These are phyloP conservation scores for Talaromyces marneffei DNA, from an alignment of 2,329 filamentous ascomycete genomes.

Conservation along the genomic window DNA sequence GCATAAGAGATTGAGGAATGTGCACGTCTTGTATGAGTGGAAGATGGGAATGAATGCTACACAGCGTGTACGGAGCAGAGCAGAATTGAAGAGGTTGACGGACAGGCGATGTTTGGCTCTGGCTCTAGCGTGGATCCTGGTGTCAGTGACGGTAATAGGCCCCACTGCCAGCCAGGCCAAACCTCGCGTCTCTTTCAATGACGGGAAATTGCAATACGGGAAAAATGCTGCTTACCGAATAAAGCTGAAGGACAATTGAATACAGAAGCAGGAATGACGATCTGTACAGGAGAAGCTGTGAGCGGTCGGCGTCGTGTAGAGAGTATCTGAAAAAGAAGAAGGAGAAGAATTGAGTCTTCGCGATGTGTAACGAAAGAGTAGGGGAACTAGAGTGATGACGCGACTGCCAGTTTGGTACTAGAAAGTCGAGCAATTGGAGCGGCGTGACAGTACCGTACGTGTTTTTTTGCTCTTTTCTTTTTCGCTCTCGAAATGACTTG, in stretches of 20 bases:
- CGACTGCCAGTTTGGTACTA: constrained; percentile 1
- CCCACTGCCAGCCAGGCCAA: constrained; percentile 28
- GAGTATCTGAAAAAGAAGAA: neutral
- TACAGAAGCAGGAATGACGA: constrained; percentile 9
- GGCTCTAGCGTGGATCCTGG: constrained; percentile 35
- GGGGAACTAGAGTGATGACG: neutral
- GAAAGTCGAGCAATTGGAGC: neutral
- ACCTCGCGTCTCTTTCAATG: constrained; percentile 10
- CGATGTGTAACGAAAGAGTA: neutral
- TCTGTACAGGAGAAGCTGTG: neutral
- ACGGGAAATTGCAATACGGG: neutral
- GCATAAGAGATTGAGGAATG: constrained; percentile 12
- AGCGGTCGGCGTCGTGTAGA: neutral
- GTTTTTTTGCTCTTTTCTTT: neutral
- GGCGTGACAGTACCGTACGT: neutral
- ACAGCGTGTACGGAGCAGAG: constrained; percentile 11
- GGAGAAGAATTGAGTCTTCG: neutral
- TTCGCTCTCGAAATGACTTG: neutral
- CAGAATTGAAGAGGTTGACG: constrained; percentile 26
- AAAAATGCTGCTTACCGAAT: constrained; percentile 13
- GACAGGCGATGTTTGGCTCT: constrained; percentile 40
- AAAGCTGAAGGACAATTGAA: constrained; percentile 8
- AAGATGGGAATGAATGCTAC: constrained; percentile 7
- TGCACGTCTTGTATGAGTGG: constrained; percentile 1
- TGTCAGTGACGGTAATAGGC: constrained; percentile 24